phyloP scores from a whole-genome alignment of 768 basidiomycete species.

The Russula emetica region DNA sequence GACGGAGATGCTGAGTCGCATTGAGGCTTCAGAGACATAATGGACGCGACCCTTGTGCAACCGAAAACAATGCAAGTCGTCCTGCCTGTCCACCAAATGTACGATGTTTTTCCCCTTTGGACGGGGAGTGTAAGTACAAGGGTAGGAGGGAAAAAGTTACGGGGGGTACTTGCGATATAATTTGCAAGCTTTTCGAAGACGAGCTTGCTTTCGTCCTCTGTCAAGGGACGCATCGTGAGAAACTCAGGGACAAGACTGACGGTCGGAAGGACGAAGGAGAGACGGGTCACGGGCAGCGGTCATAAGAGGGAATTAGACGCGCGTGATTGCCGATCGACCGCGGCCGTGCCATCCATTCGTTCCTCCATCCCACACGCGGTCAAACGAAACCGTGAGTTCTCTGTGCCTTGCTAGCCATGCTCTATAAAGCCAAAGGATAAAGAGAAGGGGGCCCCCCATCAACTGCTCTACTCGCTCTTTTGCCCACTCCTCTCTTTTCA shows the following conservation, averaged over 20 bases:
- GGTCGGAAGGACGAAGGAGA: not conserved
- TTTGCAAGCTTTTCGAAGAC: slow-evolving; percentile 97
- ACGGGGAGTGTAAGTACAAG: not conserved
- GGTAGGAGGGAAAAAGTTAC: not conserved
- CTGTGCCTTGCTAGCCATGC: too few species aligned
- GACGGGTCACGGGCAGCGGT: too few species aligned
- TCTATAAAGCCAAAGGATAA: too few species aligned
- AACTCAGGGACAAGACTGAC: not conserved
- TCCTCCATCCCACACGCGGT: too few species aligned
- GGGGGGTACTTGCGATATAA: slow-evolving; percentile 66
- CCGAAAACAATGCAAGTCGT: slow-evolving; percentile 94
- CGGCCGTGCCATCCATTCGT: too few species aligned
- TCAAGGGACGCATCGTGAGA: slow-evolving; percentile 79
- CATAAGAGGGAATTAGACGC: too few species aligned
- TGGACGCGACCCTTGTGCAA: slow-evolving; percentile 92
- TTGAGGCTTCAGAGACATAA: slow-evolving; percentile 93
- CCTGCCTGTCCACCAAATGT: slow-evolving; percentile 89
- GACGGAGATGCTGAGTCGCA: slow-evolving; percentile 88
- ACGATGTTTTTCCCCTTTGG: slow-evolving; percentile 90
- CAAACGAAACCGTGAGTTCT: not conserved
- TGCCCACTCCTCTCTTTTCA: slow-evolving; percentile 30
- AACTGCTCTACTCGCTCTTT: not conserved
- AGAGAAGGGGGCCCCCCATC: too few species aligned
- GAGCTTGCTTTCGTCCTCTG: slow-evolving; percentile 94
- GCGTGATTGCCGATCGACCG: too few species aligned